Evolutionary conservation across 805 yeast species (phyloP), one percentile per base, ranked within the genome.

Genomic region (Zygoascus ofunaensis): DNA sequence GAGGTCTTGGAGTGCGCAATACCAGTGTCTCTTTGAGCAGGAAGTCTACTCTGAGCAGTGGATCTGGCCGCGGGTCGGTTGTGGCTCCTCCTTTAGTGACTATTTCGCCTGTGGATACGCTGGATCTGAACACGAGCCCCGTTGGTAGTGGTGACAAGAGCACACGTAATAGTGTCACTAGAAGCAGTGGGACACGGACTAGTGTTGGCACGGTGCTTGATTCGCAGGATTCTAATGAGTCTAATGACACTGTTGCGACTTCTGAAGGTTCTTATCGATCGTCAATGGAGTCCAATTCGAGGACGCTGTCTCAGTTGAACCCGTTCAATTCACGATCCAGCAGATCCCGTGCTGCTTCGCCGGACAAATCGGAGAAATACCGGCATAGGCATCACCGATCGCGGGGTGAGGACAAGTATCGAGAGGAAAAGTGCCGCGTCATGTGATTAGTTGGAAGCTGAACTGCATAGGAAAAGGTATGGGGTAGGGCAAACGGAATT

Each of bases 391-490:
- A 8, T 26, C 30, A 15, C 12, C 15, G 17, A 28, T 18, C 18
- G 34, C 32, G 39, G 12, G 21, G 26, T 14, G 37, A 42, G 5
- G 44, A 45, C 26, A 23, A 24, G n/a, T 42, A 42, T 43, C 24
- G 41, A 22, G 49, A 45, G 19, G 49, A 45, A 34, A 45, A 45
- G 41, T 45, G 49, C 36, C 23, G 5, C 5, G 28, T 45, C 14
- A 45, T 45, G 49, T 45, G 38, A 34, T 8, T 26, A 12, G 30
- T 26, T n/a, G n/a, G n/a, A n/a, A n/a, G n/a, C n/a, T n/a, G n/a
- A n/a, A n/a, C n/a, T n/a, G n/a, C n/a, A n/a, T n/a, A n/a, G n/a
- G n/a, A n/a, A n/a, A n/a, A n/a, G n/a, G n/a, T n/a, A n/a, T n/a
- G n/a, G n/a, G n/a, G n/a, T n/a, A n/a, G n/a, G n/a, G n/a, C n/a